phyloP scores from a whole-genome alignment of 2,329 filamentous ascomycete genomes.

The Aspergillus luchuensis region DNA sequence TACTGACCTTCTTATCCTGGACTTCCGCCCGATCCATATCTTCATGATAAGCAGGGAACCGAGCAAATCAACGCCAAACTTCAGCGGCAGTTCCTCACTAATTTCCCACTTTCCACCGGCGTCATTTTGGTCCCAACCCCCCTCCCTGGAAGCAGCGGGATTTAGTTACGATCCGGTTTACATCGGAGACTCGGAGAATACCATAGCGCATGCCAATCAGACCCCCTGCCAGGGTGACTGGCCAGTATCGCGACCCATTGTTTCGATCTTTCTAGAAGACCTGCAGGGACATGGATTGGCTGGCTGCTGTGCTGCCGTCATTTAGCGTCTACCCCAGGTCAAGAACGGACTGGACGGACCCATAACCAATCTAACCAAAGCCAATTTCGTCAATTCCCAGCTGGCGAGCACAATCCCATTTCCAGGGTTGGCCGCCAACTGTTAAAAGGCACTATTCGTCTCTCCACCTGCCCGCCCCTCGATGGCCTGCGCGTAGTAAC shows the following conservation, averaged over 20 bases:
- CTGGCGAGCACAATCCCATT: slow-evolving; percentile 20
- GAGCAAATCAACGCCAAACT: slow-evolving; percentile 17
- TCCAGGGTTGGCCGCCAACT: slow-evolving; percentile 9
- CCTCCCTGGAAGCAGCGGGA: slow-evolving; percentile 15
- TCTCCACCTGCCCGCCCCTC: slow-evolving; percentile 13
- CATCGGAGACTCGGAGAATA: slow-evolving; percentile 17
- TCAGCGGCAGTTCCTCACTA: slow-evolving; percentile 12
- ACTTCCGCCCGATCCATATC: slow-evolving; percentile 13
- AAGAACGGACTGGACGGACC: slow-evolving; percentile 12
- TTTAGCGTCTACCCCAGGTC: slow-evolving; percentile 35
- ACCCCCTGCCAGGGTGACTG: slow-evolving; percentile 19
- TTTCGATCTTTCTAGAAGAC: slow-evolving; percentile 25
- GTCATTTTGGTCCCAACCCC: slow-evolving; percentile 17
- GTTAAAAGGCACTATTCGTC: slow-evolving; percentile 18
- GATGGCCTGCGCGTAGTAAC: slow-evolving; percentile 8
- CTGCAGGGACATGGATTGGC: slow-evolving; percentile 19
- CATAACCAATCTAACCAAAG: slow-evolving; percentile 12
- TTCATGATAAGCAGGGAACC: slow-evolving; percentile 17
- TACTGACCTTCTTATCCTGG: slow-evolving; percentile 16
- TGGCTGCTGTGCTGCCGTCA: slow-evolving; percentile 14
- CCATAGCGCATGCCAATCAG: slow-evolving; percentile 19
- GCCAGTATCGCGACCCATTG: slow-evolving; percentile 13
- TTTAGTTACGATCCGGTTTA: slow-evolving; percentile 19
- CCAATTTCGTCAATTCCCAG: slow-evolving; percentile 20
- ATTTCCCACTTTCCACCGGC: slow-evolving; percentile 15